Conservation (phyloP, 495 filamentous ascomycete genomes). For the Articulospora tetracladia region DNA sequence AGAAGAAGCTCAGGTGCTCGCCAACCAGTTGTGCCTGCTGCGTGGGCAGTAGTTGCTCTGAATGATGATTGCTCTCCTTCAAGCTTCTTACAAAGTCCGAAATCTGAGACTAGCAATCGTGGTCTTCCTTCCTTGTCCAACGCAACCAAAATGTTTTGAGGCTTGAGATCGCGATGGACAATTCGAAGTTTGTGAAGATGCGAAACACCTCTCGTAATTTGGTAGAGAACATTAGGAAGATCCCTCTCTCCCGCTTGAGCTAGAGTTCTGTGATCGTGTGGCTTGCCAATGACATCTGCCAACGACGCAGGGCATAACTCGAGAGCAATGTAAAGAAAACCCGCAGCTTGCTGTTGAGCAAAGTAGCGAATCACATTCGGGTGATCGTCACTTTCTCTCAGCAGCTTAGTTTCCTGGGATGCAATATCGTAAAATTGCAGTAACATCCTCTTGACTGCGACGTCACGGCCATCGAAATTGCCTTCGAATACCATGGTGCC, state of each 20-base stretch:
- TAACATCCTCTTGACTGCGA: conserved; percentile 96
- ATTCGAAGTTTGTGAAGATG: conserved; percentile 91
- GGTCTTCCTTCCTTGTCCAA: conserved; percentile 56
- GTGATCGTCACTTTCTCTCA: conserved; percentile 93
- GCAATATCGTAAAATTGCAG: conserved; percentile 94
- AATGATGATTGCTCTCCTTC: conserved; percentile 94
- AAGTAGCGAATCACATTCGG: conserved; percentile 96
- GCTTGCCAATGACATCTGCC: conserved; percentile 79
- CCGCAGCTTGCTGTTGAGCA: conserved; percentile 78
- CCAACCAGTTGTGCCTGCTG: conserved; percentile 93
- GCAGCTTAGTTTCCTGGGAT: conserved; percentile 82
- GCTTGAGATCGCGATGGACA: conserved; percentile 95
- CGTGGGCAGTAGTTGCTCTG: conserved; percentile 88
- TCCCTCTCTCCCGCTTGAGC: conserved; percentile 50
- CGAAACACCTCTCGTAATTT: conserved; percentile 80
- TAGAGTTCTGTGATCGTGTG: conserved; percentile 40
- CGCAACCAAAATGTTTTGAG: conserved; percentile 88
- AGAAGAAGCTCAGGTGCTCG: conserved; percentile 89
- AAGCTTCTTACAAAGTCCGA: conserved; percentile 97
- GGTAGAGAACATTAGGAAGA: conserved; percentile 67
- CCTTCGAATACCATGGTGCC: conserved; percentile 83
- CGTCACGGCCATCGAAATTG: conserved; percentile 84
- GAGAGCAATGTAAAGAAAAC: conserved; percentile 95
- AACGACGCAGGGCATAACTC: conserved; percentile 95
- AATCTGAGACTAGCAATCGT: conserved; percentile 91